Conservation (phyloP, 2,329 filamentous ascomycete genomes). For the Macrophomina tecta region DNA sequence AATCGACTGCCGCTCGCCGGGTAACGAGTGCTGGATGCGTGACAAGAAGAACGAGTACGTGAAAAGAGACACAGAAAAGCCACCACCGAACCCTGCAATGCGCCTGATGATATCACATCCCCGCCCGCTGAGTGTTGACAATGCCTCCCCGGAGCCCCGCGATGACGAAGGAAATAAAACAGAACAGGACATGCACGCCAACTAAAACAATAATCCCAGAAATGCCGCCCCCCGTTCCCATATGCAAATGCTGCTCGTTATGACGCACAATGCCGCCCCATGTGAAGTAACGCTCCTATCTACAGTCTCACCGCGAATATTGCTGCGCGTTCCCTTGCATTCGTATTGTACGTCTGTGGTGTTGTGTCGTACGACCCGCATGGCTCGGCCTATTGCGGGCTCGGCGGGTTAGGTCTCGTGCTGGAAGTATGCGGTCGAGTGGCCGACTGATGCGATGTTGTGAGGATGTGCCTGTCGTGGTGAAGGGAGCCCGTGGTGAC, state of each 20-base stretch:
- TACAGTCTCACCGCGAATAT: constrained; percentile 3
- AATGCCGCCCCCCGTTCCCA: constrained; percentile 22
- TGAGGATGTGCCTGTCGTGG: neutral
- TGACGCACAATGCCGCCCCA: constrained; percentile 18
- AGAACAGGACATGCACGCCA: neutral
- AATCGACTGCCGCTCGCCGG: constrained; percentile 7
- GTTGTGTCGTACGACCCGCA: constrained; percentile 7
- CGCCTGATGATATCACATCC: constrained; percentile 27
- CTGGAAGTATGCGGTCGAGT: neutral
- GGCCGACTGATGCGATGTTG: neutral
- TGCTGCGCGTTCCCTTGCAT: constrained; percentile 9
- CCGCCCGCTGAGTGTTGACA: constrained; percentile 9
- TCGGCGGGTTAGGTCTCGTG: neutral
- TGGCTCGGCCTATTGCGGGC: neutral
- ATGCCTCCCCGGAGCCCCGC: constrained; percentile 16
- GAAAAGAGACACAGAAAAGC: neutral
- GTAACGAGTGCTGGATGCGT: constrained; percentile 9
- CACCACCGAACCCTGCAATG: constrained; percentile 10
- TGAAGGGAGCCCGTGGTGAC: neutral
- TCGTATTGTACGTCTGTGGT: neutral
- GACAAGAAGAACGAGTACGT: neutral
- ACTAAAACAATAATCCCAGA: constrained; percentile 9
- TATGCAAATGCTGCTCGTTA: constrained; percentile 26
- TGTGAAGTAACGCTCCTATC: constrained; percentile 5
- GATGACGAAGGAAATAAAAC: constrained; percentile 12